These are phyloP conservation scores for Catunica adiposa DNA, from an alignment of 2,329 filamentous ascomycete genomes.

Conservation along the genomic window DNA sequence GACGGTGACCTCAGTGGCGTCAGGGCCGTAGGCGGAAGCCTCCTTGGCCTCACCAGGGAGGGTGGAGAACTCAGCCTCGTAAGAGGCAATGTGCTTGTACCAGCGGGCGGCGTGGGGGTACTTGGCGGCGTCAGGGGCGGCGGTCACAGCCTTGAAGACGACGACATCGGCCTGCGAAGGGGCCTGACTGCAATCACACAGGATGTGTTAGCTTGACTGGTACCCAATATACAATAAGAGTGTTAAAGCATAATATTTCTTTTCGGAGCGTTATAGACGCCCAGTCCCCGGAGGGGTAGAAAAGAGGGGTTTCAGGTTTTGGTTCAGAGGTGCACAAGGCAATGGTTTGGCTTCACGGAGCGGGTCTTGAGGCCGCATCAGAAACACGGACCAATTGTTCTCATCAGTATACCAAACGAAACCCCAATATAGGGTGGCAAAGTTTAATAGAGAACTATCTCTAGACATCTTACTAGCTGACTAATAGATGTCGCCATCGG, in stretches of 20 bases:
- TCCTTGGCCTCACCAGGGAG: constrained; percentile 84
- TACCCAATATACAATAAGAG: background rate
- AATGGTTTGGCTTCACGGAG: constrained; percentile 59
- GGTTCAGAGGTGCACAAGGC: constrained; percentile 57
- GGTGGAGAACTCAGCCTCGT: constrained; percentile 79
- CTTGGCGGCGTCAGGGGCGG: constrained; percentile 62
- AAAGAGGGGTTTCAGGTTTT: constrained; percentile 7
- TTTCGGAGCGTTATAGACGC: background rate
- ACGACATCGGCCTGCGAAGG: constrained; percentile 93
- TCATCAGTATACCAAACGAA: constrained; percentile 40
- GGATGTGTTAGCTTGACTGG: constrained; percentile 10
- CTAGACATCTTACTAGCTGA: background rate
- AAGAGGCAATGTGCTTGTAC: constrained; percentile 97
- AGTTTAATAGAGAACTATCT: background rate
- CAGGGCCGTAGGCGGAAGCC: constrained; percentile 82
- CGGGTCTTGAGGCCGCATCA: constrained; percentile 85
- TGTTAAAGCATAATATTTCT: background rate
- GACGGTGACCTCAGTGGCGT: constrained; percentile 56
- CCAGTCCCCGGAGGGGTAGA: background rate
- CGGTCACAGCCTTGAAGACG: constrained; percentile 76
- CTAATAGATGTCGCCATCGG: background rate
- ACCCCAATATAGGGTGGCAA: background rate
- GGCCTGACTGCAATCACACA: constrained; percentile 26
- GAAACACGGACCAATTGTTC: constrained; percentile 90
- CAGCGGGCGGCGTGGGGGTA: constrained; percentile 90